Conservation (phyloP, 2,329 filamentous ascomycete species). For the Aureobasidium melanogenum region DNA sequence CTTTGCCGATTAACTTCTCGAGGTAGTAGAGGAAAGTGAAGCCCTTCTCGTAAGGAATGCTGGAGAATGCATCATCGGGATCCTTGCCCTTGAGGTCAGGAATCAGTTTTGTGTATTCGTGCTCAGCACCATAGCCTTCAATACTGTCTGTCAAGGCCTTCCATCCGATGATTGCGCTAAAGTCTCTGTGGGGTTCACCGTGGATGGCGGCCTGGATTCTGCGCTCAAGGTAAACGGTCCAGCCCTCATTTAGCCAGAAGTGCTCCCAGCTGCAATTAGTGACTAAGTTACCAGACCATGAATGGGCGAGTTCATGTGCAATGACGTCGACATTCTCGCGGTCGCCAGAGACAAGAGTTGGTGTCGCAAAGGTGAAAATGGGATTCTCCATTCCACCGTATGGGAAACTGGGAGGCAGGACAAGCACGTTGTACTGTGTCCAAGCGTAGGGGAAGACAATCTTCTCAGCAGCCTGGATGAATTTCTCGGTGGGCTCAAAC, state of each 20-base stretch:
- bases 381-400: conserved; percentile 74
- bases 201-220: conserved; percentile 70
- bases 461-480: conserved; percentile 75
- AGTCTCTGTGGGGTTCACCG: conserved; percentile 78
- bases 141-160: conserved; percentile 77
- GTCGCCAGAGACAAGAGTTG: conserved; percentile 80
- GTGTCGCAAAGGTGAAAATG: conserved; percentile 89
- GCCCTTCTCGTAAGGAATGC: conserved; percentile 90
- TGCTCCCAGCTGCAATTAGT: conserved; percentile 75
- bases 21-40: conserved; percentile 91
- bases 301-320: conserved; percentile 68
- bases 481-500: conserved; percentile 88
- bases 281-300: conserved; percentile 85
- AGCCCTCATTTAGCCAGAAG: conserved; percentile 66
- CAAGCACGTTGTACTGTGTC: conserved; percentile 90
- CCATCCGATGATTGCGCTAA: conserved; percentile 94
- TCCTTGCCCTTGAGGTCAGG: conserved; percentile 82
- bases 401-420: conserved; percentile 82
- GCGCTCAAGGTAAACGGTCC: conserved; percentile 92
- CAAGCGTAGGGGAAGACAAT: conserved; percentile 82
- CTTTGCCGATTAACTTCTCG: conserved; percentile 72
- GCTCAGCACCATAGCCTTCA: conserved; percentile 66
- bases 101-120: conserved; percentile 88
- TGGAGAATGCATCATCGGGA: conserved; percentile 91
- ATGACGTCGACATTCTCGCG: conserved; percentile 90